phyloP scores from a whole-genome alignment of 148 eudicot genomes.

The Spergularia bocconei region DNA sequence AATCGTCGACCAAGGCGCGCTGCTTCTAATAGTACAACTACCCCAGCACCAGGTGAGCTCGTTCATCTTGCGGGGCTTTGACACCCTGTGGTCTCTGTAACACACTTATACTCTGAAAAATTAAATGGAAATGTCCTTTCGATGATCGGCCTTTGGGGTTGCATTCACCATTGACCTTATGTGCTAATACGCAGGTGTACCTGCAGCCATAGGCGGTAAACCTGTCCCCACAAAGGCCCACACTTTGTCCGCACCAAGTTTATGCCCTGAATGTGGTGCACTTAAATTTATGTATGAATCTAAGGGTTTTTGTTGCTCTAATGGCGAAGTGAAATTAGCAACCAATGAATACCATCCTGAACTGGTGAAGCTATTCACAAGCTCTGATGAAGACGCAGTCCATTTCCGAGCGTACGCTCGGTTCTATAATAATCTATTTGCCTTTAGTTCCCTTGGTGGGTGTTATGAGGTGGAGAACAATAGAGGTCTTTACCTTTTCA shows the following conservation, averaged over 20 bases:
- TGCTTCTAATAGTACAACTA: too few relatives aligned
- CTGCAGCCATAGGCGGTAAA: not conserved
- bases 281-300: too few relatives aligned
- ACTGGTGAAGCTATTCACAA: not conserved
- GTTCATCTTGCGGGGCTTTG: too few relatives aligned
- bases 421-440: not conserved
- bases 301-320: not conserved
- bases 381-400: not conserved
- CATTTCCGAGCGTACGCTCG: not conserved
- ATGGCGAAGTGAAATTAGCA: not conserved
- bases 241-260: not conserved
- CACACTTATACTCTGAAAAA: too few relatives aligned
- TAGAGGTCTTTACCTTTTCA: not conserved
- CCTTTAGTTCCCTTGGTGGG: not conserved
- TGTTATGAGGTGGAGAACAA: not conserved
- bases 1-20: too few relatives aligned
- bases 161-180: too few relatives aligned
- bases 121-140: too few relatives aligned
- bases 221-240: not conserved
- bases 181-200: too few relatives aligned
- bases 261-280: not conserved
- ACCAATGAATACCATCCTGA: not conserved
- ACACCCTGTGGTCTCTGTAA: too few relatives aligned
- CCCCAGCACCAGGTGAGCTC: too few relatives aligned
- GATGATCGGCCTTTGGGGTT: too few relatives aligned